These are phyloP conservation scores for Kokia cookei DNA, from an alignment of 441 rosid species.

Conservation along the genomic window DNA sequence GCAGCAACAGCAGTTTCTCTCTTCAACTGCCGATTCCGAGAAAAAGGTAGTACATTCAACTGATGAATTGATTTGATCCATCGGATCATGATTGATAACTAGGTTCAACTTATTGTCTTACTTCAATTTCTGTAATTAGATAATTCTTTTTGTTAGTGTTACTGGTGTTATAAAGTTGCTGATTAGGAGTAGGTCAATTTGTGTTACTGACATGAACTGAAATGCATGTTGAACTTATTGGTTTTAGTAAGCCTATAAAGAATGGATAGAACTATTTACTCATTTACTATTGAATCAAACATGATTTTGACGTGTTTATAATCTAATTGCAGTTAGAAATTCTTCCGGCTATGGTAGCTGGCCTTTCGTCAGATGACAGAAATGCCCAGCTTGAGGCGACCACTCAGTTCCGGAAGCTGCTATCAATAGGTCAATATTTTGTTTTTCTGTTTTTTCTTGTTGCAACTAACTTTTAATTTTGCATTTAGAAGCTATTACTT, in stretches of 20 bases:
- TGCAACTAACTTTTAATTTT: background rate
- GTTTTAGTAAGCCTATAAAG: background rate
- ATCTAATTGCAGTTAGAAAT: slow-evolving; percentile 36
- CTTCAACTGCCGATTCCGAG: slow-evolving; percentile 29
- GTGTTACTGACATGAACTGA: too few species aligned
- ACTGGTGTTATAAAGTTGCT: background rate
- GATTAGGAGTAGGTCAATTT: background rate
- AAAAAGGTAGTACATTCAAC: slow-evolving; percentile 28
- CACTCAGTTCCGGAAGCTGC: slow-evolving; percentile 38
- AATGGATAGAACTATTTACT: background rate
- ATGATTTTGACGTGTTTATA: background rate
- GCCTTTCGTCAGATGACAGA: slow-evolving; percentile 33
- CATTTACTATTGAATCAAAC: background rate
- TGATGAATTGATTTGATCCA: background rate
- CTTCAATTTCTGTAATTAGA: background rate
- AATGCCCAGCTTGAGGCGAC: slow-evolving; percentile 37
- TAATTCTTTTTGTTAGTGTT: background rate
- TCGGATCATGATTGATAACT: slow-evolving; percentile 1
- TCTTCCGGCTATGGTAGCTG: slow-evolving; percentile 31
- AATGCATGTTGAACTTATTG: background rate
- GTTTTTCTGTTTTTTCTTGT: background rate
- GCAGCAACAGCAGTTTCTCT: slow-evolving; percentile 5
- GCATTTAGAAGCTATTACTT: background rate
- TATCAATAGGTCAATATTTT: slow-evolving; percentile 35
- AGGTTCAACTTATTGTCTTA: background rate